These are phyloP conservation scores for Populus ilicifolia DNA, from an alignment of 345 rosid genomes.

Conservation along the genomic window DNA sequence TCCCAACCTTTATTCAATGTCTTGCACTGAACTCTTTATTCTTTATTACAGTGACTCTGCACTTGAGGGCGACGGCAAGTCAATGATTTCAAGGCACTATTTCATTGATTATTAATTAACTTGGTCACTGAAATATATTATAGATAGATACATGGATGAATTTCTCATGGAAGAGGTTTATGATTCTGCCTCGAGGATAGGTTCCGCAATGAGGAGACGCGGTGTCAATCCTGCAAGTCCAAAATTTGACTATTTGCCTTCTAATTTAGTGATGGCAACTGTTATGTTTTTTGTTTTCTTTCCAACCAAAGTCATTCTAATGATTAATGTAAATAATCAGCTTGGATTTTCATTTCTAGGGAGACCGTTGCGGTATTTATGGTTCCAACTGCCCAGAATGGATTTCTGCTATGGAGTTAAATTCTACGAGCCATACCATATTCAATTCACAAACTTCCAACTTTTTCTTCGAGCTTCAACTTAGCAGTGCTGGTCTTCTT, in stretches of 20 bases:
- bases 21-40: not conserved
- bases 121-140: not conserved
- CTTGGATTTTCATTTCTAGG: constrained; percentile 35
- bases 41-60: constrained; percentile 42
- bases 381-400: constrained; percentile 87
- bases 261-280: not conserved
- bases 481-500: not conserved
- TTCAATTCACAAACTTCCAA: not conserved
- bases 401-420: constrained; percentile 86
- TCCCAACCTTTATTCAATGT: too few species aligned
- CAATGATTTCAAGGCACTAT: constrained; percentile 61
- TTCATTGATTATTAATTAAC: not conserved
- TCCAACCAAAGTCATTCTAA: not conserved
- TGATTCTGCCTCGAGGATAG: constrained; percentile 54
- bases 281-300: not conserved
- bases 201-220: constrained; percentile 67
- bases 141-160: too few species aligned
- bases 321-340: not conserved
- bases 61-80: constrained; percentile 36
- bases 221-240: constrained; percentile 67
- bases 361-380: constrained; percentile 83
- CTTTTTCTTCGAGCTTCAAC: not conserved
- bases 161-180: constrained; percentile 39
- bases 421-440: not conserved
- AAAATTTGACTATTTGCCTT: not conserved